A percentile compares a stretch with the other conserved stretches of the same genome.
Conservation (phyloP, 2,329 filamentous ascomycete species). For the Podosphaera xanthii region DNA sequence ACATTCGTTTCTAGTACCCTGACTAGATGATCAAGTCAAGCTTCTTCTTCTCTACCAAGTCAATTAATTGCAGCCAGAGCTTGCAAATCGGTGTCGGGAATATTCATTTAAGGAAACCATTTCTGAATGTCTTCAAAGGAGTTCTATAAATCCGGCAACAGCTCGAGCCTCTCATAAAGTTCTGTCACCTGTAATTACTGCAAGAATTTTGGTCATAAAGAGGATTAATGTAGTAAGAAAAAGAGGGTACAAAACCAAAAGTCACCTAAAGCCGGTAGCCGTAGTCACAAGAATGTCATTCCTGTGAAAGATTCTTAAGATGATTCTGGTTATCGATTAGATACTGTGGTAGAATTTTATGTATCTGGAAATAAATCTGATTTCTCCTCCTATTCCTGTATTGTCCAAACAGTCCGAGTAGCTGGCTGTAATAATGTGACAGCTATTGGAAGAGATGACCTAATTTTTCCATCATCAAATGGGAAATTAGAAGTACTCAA, state of each 20-base stretch:
- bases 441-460: too few species aligned
- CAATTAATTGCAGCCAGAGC: too few species aligned
- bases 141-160: background rate
- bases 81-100: too few species aligned
- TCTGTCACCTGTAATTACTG: background rate
- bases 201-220: background rate
- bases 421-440: too few species aligned
- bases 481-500: background rate
- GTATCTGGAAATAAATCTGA: too few species aligned
- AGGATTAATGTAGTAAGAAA: background rate
- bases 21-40: background rate
- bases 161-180: background rate
- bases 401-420: too few species aligned
- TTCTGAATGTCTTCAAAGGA: background rate
- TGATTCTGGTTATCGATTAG: background rate
- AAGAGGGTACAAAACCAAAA: background rate
- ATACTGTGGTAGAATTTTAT: too few species aligned
- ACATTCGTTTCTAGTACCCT: background rate
- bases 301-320: background rate
- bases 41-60: background rate
- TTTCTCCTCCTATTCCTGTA: too few species aligned
- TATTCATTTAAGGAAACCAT: too few species aligned
- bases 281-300: background rate
- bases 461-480: background rate
- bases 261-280: background rate